Evolutionary conservation across 2,329 filamentous ascomycete genomes (phyloP).

Genomic region (Cryphonectria radicalis): DNA sequence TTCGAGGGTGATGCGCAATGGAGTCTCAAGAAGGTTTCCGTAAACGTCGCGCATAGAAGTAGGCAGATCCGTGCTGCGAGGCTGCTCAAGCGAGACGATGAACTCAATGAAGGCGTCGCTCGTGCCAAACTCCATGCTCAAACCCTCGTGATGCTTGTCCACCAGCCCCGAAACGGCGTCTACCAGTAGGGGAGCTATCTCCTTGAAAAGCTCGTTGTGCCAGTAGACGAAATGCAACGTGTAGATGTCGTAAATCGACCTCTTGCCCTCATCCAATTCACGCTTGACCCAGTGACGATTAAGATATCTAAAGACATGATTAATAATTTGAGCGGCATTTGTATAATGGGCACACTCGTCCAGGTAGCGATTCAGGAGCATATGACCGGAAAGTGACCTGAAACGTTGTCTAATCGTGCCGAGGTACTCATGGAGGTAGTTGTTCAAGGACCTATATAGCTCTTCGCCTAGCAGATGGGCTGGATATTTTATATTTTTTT

Average conservation of each 20-base stretch:
- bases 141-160: neutral
- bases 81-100: neutral
- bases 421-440: neutral
- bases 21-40: neutral
- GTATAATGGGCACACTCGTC: neutral
- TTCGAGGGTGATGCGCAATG: neutral
- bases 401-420: neutral
- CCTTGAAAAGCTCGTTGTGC: neutral
- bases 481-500: neutral
- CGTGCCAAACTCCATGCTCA: neutral
- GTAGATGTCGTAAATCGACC: neutral
- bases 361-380: neutral
- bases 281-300: constrained; percentile 1
- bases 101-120: neutral
- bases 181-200: neutral
- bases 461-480: neutral
- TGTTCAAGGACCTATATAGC: neutral
- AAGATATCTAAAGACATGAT: neutral
- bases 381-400: neutral
- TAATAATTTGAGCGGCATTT: neutral
- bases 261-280: neutral
- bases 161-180: neutral
- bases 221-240: neutral
- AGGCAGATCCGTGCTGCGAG: neutral
- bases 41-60: neutral